Evolutionary conservation across 169 alveolate genomes (phyloP), one percentile per base, ranked within the genome.

Genomic region (Plasmodium inui): DNA sequence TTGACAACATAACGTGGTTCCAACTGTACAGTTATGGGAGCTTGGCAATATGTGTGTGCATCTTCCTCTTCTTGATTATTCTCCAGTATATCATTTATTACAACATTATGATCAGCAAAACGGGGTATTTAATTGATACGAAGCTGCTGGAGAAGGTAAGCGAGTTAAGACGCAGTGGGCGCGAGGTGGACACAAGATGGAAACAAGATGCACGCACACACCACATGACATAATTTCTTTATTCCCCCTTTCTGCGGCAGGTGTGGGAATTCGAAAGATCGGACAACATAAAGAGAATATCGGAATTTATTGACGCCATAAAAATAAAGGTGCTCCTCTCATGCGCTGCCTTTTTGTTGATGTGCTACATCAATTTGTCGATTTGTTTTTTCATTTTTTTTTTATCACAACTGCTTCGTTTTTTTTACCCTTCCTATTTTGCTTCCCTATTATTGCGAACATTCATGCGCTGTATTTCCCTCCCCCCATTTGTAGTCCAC

Each of bases 1-100:
- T 86, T 8, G 96, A 95, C 37, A 91, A 93, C 41, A 90, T 93
- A 19, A 95, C 97, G 19, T 95, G 97, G 97, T 92, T 95, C 22
- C 93, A 84, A 26, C 55, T 91, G 73, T 93, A 92, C 46, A 86
- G 95, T 80, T 89, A 94, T 84, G 97, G 96, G 0, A 93, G 93
- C 76, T 22, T 84, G 12, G 70, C 88, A 30, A 92, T 95, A 7
- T 92, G 93, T 19, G 79, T 55, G 34, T 93, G 95, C 46, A 93
- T 94, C 14, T n/a, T 83, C 34, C 39, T 93, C 41, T 95, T 93
- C 81, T 72, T 89, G 39, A 83, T 39, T 22, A 94, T 92, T 2
- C 61, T 94, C 57, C 92, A 93, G 78, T 37, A 88, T 61, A 93
- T 92, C 26, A 82, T 95, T 22, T 94, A 95, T 82, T 85, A 91